Base-by-base conservation (phyloP, 2,329 filamentous ascomycete species). In the Pyrenochaeta sp. region DNA sequence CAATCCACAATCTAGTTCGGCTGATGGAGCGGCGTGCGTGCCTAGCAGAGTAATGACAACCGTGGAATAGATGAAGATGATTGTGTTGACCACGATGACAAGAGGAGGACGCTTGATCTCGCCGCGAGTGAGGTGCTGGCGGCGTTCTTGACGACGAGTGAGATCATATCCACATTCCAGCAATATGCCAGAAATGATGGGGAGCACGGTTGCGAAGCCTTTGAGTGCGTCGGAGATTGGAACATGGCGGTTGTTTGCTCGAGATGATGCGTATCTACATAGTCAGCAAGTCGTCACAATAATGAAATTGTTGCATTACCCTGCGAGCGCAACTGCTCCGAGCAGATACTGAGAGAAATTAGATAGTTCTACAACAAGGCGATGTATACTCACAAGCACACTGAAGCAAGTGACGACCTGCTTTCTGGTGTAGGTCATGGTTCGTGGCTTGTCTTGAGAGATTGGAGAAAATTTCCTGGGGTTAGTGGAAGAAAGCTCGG, bases 1-100 rank as follows among this genome's bases (percentile, higher is more conserved):
- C n/a, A 89, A 67, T 1, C 74, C 70, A 61, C 86, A 89, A n/a
- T 73, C 55, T 3, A 77, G 55, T 0, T 61, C 65, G 2, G 68
- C 66, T 0, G 68, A 34, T 2, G 75, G 74, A 6, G 66, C 62
- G 10, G 71, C 64, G 48, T 77, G 69, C 7, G 72, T 75, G 6
- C 75, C 75, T 0, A 73, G 69, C 1, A 78, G 65, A 0, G 75
- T 78, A 5, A 76, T 72, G 17, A 78, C 60, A 20, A 74, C 73
- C 37, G 71, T 66, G 21, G 65, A 69, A 44, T 77, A 74, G 39
- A 71, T 62, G 49, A 72, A 69, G 52, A 70, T 68, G 57, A 70
- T 40, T 3, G 63, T 65, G 36, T 71, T 70, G n/a, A 59, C 63
- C 36, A 76, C 48, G 24, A 73, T 68, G 35, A 73, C 64, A n/a